These are phyloP conservation scores for Xylaria curta DNA, from an alignment of 495 filamentous ascomycete genomes.

Conservation along the genomic window DNA sequence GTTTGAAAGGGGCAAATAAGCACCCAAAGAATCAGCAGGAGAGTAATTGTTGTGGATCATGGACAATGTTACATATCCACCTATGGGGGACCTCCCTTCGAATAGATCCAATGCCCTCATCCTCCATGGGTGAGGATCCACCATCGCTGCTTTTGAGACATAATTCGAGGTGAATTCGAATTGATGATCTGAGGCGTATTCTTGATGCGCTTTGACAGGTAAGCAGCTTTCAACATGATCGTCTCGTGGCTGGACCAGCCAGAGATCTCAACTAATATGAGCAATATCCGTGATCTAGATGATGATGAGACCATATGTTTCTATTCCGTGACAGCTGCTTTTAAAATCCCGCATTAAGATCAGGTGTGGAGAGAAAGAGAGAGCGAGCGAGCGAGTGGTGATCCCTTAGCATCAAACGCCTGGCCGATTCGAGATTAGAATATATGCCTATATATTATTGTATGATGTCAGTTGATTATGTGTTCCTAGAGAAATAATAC, in stretches of 20 bases:
- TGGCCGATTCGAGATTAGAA: not conserved
- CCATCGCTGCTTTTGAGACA: not conserved
- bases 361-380: too few species aligned
- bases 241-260: not conserved
- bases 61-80: not conserved
- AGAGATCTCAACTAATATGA: not conserved
- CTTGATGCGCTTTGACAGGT: not conserved
- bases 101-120: not conserved
- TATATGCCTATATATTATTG: not conserved
- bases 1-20: not conserved
- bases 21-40: not conserved
- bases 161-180: not conserved
- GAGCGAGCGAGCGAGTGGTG: too few species aligned
- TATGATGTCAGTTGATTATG: too few species aligned
- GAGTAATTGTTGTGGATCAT: not conserved
- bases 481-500: too few species aligned
- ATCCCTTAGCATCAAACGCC: not conserved
- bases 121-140: not conserved
- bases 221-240: not conserved
- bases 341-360: not conserved
- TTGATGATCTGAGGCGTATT: not conserved
- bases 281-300: not conserved
- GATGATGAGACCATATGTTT: too few species aligned
- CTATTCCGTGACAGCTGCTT: not conserved
- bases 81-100: not conserved